Conservation (phyloP, 2,329 filamentous ascomycete genomes). For the Stenocarpella maydis region DNA sequence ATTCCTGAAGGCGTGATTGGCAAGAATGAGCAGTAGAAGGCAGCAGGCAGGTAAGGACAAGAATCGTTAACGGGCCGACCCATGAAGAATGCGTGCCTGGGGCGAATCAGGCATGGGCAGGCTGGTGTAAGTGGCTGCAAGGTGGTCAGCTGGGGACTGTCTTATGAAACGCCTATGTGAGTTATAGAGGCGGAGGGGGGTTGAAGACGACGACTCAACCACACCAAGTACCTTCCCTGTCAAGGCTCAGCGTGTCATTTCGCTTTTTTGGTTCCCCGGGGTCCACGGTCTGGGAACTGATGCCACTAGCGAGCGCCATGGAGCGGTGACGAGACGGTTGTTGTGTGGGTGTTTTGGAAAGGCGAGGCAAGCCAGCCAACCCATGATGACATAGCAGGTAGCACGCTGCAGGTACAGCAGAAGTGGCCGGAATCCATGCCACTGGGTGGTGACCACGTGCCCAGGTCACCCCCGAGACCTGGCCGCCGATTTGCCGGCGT, state of each 20-base stretch:
- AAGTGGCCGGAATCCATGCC: constrained; percentile 16
- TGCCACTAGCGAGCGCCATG: background rate
- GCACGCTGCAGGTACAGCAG: constrained; percentile 26
- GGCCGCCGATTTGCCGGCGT: background rate
- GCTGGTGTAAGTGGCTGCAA: constrained; percentile 23
- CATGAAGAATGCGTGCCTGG: background rate
- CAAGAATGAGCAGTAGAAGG: background rate
- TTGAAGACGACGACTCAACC: constrained; percentile 6
- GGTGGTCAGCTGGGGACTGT: constrained; percentile 22
- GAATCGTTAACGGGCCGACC: constrained; percentile 28
- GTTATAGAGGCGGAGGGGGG: constrained; percentile 15
- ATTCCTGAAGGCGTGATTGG: constrained; percentile 9
- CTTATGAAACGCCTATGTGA: constrained; percentile 17
- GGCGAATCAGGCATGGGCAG: constrained; percentile 11
- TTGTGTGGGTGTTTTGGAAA: background rate
- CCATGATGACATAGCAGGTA: background rate
- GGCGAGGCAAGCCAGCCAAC: background rate
- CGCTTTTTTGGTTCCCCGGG: background rate
- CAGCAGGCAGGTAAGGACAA: constrained; percentile 1
- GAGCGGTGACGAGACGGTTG: background rate
- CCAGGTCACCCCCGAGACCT: background rate
- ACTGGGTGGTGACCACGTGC: constrained; percentile 19
- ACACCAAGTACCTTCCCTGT: constrained; percentile 26
- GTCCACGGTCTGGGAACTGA: background rate
- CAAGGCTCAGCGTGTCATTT: constrained; percentile 1